phyloP scores from a whole-genome alignment of 768 basidiomycete species.

The Xerocomellus amylosporus region DNA sequence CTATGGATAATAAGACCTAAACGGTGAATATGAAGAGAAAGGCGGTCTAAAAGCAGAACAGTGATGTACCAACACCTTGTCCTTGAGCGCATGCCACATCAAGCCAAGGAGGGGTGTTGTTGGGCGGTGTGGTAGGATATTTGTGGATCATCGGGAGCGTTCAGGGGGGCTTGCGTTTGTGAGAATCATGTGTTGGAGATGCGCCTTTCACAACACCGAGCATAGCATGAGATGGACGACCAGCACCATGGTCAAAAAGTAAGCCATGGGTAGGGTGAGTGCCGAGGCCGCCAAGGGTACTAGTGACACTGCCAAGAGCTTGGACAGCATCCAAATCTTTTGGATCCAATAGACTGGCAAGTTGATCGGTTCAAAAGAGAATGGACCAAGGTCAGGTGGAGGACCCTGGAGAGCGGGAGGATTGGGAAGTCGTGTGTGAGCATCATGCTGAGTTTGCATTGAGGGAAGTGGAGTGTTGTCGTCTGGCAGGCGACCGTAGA shows the following conservation, averaged over 20 bases:
- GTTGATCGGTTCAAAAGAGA: slow-evolving; percentile 66
- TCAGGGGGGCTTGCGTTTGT: background rate
- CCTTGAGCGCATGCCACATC: slow-evolving; percentile 86
- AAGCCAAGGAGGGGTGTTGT: slow-evolving; percentile 68
- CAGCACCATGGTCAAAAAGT: background rate
- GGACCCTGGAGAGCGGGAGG: slow-evolving; percentile 36
- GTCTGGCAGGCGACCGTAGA: background rate
- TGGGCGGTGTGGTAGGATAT: slow-evolving; percentile 67
- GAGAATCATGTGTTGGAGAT: slow-evolving; percentile 34
- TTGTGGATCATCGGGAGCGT: slow-evolving; percentile 28
- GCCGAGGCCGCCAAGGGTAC: slow-evolving; percentile 71
- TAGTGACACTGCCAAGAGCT: slow-evolving; percentile 65
- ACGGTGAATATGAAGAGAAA: slow-evolving; percentile 7
- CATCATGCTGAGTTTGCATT: slow-evolving; percentile 22
- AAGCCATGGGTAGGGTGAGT: slow-evolving; percentile 55
- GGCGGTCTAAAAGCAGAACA: background rate
- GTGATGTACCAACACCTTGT: slow-evolving; percentile 78
- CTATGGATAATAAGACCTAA: slow-evolving; percentile 85
- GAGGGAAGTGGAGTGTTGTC: slow-evolving; percentile 15
- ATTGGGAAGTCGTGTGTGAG: slow-evolving; percentile 17
- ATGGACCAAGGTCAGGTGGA: slow-evolving; percentile 61
- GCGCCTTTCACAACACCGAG: slow-evolving; percentile 32
- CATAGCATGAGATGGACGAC: slow-evolving; percentile 7
- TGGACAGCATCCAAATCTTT: slow-evolving; percentile 70
- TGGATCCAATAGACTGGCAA: slow-evolving; percentile 88